phyloP scores from a whole-genome alignment of 2,329 filamentous ascomycete species.

The Thielaviopsis musarum region DNA sequence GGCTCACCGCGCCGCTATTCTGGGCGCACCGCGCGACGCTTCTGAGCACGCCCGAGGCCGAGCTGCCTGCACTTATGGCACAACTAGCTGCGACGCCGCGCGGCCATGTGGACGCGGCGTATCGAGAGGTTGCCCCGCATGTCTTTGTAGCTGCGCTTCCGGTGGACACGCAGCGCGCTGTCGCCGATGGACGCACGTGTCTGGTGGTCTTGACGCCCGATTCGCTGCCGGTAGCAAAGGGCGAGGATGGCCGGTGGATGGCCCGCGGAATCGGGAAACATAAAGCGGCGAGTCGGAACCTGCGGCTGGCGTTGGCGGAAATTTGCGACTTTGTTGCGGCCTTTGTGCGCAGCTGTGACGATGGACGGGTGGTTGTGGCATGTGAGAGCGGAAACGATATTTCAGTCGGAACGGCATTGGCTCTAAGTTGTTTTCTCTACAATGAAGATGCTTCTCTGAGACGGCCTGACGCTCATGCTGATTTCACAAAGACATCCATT shows the following conservation, averaged over 20 bases:
- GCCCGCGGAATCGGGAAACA: constrained; percentile 44
- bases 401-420: constrained; percentile 60
- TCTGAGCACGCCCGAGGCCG: constrained; percentile 46
- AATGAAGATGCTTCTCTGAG: constrained; percentile 39
- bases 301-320: constrained; percentile 52
- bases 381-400: constrained; percentile 70
- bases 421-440: constrained; percentile 58
- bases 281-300: constrained; percentile 67
- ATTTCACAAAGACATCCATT: constrained; percentile 59
- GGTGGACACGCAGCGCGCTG: constrained; percentile 11
- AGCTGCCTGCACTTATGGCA: constrained; percentile 35
- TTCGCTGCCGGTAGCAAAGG: constrained; percentile 27
- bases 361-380: constrained; percentile 34
- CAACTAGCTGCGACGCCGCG: constrained; percentile 20
- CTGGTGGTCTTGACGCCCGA: constrained; percentile 22
- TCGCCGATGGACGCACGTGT: constrained; percentile 23
- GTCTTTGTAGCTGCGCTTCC: constrained; percentile 24
- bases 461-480: constrained; percentile 16
- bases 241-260: constrained; percentile 23
- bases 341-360: not conserved
- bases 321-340: constrained; percentile 39
- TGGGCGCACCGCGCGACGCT: constrained; percentile 53
- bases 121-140: constrained; percentile 19
- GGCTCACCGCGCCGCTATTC: constrained; percentile 62
- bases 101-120: not conserved